phyloP scores from a whole-genome alignment of 225 moss, liverwort and hornwort genomes.

The Rhytidiadelphus loreus region DNA sequence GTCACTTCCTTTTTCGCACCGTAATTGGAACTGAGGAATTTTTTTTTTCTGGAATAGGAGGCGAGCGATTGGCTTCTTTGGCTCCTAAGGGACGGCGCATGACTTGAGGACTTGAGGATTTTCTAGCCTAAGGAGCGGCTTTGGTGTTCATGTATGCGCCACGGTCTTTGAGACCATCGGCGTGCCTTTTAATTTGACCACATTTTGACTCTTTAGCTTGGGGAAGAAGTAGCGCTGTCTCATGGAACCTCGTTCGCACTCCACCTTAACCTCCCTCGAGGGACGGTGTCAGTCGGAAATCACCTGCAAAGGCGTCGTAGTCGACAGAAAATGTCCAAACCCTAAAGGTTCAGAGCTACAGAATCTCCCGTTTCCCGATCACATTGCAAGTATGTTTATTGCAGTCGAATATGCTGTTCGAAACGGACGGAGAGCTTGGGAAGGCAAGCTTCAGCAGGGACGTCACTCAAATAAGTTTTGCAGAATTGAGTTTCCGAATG shows the following conservation, averaged over 20 bases:
- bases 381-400: constrained; percentile 15
- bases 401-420: constrained; percentile 8
- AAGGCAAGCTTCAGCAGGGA: neutral
- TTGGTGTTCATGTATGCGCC: neutral
- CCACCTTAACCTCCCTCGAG: neutral
- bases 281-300: neutral
- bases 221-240: constrained; percentile 1
- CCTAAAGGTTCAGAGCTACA: constrained; percentile 7
- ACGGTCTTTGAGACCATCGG: neutral
- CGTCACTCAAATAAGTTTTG: constrained; percentile 13
- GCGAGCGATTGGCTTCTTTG: neutral
- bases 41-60: neutral
- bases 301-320: neutral
- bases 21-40: neutral
- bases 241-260: constrained; percentile 14
- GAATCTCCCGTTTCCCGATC: neutral
- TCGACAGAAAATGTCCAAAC: neutral
- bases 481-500: constrained; percentile 22
- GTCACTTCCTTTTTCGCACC: neutral
- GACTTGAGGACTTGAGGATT: neutral
- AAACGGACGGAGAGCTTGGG: constrained; percentile 3
- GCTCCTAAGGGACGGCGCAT: neutral
- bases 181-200: neutral
- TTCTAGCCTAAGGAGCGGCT: neutral
- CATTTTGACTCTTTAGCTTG: neutral